phyloP scores from a whole-genome alignment of 75 land plant species.

The Pseudotsuga menziesii region DNA sequence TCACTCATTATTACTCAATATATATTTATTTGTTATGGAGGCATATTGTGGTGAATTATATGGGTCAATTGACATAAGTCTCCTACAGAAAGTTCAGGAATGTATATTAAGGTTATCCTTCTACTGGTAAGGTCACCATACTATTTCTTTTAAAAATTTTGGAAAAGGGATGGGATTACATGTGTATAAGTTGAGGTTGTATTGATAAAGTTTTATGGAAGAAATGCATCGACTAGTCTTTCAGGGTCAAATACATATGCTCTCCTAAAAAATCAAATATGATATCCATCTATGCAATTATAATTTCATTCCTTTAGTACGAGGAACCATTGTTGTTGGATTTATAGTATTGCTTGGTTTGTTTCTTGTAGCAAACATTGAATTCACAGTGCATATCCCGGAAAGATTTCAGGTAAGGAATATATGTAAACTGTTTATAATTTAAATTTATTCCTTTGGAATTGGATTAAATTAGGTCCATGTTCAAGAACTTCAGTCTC shows the following conservation, averaged over 20 bases:
- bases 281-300: slow-evolving; percentile 76
- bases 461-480: background rate
- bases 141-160: background rate
- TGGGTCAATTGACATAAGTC: slow-evolving; percentile 55
- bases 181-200: background rate
- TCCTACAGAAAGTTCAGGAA: slow-evolving; percentile 64
- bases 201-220: no score
- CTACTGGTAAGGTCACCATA: slow-evolving; percentile 62
- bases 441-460: no score
- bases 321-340: slow-evolving; percentile 87
- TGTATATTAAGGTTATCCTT: slow-evolving; percentile 81
- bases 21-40: no score
- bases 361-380: slow-evolving; percentile 85
- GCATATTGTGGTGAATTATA: slow-evolving; percentile 66
- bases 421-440: background rate
- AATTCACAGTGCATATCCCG: slow-evolving; percentile 68
- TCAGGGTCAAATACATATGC: no score
- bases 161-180: background rate
- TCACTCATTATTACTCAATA: no score
- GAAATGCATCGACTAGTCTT: no score
- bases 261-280: no score
- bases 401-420: slow-evolving; percentile 48
- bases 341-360: slow-evolving; percentile 77
- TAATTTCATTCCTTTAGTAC: slow-evolving; percentile 93
- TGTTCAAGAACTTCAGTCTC: no score